Percentiles rank a stretch among this genome's conserved stretches.
Evolutionary conservation across 2,329 filamentous ascomycete species (phyloP).

Genomic region (Coniochaeta sp.): DNA sequence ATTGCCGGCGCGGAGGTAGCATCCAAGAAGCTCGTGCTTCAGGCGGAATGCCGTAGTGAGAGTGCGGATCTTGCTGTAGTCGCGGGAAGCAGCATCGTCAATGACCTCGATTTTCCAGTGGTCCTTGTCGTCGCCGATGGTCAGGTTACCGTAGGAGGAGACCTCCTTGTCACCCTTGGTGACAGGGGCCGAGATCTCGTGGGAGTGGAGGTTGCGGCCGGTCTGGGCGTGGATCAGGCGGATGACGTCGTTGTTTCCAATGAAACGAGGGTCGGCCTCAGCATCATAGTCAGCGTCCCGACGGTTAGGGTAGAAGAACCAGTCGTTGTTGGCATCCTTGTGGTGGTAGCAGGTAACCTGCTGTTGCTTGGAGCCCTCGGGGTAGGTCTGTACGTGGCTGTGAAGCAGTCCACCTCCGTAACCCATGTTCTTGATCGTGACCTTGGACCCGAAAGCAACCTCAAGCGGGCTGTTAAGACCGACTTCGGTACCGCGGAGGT

Average conservation of each 20-base stretch:
- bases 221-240: constrained; percentile 93
- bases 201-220: constrained; percentile 93
- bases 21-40: constrained; percentile 73
- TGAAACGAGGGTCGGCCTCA: constrained; percentile 65
- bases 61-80: constrained; percentile 79
- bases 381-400: constrained; percentile 93
- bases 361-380: constrained; percentile 88
- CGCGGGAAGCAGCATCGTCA: constrained; percentile 77
- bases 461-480: constrained; percentile 93
- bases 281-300: constrained; percentile 64
- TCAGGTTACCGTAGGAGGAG: constrained; percentile 91
- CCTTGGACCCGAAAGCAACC: constrained; percentile 79
- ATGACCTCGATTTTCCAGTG: constrained; percentile 95
- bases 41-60: constrained; percentile 90
- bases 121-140: constrained; percentile 93
- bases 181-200: constrained; percentile 80
- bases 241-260: constrained; percentile 70
- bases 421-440: constrained; percentile 98
- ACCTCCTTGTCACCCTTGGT: constrained; percentile 89
- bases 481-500: constrained; percentile 86
- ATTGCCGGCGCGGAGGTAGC: constrained; percentile 92
- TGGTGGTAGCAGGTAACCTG: constrained; percentile 99
- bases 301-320: constrained; percentile 97
- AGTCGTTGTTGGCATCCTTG: constrained; percentile 99
- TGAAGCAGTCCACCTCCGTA: constrained; percentile 95